Conservation (phyloP, 2,329 filamentous ascomycete species). For the Elsinoe perseae region DNA sequence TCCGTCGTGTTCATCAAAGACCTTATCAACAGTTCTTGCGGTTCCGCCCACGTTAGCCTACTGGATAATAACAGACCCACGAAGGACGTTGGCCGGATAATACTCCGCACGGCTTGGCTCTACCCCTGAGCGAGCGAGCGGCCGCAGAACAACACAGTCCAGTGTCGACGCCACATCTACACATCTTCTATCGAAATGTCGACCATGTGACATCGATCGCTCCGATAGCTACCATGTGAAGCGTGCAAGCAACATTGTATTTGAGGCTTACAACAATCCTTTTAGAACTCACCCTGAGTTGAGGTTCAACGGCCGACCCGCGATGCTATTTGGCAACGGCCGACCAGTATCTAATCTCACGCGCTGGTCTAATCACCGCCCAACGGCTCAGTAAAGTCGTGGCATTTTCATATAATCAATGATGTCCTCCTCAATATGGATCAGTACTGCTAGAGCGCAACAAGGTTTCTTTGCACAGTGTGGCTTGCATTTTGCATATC, state of each 20-base stretch:
- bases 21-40: too few species aligned
- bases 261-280: too few species aligned
- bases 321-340: neutral
- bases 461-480: neutral
- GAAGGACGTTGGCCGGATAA: neutral
- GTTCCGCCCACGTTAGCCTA: too few species aligned
- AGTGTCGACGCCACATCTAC: too few species aligned
- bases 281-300: too few species aligned
- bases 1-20: too few species aligned
- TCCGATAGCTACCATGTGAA: too few species aligned
- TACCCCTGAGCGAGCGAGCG: neutral
- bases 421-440: neutral
- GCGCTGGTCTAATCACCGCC: neutral
- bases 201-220: too few species aligned
- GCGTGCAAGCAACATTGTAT: too few species aligned
- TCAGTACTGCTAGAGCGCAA: neutral
- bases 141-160: too few species aligned
- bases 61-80: neutral
- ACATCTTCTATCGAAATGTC: too few species aligned
- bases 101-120: neutral
- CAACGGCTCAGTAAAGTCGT: neutral
- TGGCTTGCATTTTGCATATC: slow-evolving; percentile 4
- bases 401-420: neutral
- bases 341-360: neutral
- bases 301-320: neutral